Evolutionary conservation across 2,329 filamentous ascomycete genomes (phyloP).

Genomic region (Aurifilum marmelostoma): DNA sequence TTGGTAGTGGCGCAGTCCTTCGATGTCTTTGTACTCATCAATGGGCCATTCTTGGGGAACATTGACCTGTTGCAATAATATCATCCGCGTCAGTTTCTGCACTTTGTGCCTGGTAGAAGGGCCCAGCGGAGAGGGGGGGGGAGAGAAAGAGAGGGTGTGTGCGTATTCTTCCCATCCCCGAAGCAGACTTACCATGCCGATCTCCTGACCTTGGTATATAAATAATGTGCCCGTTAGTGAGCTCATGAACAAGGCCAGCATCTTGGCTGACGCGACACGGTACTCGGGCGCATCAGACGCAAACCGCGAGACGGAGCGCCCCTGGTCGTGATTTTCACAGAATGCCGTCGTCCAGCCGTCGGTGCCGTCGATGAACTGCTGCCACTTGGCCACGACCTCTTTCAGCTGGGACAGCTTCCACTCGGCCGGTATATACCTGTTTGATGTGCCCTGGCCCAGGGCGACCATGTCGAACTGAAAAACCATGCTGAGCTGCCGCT

Average conservation of each 20-base stretch:
- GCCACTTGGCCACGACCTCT: conserved; percentile 51
- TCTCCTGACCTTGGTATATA: conserved; percentile 64
- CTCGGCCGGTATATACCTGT: conserved; percentile 56
- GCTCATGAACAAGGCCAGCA: conserved; percentile 54
- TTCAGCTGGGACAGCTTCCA: conserved; percentile 55
- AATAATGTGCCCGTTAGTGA: conserved; percentile 58
- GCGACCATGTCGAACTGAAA: conserved; percentile 70
- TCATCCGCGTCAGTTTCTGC: conserved; percentile 19
- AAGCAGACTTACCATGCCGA: conserved; percentile 49
- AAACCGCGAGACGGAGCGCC: conserved; percentile 58
- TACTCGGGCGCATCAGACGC: conserved; percentile 48
- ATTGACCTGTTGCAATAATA: conserved; percentile 43
- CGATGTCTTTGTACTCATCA: conserved; percentile 53
- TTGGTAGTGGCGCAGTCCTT: conserved; percentile 52
- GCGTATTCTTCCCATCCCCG: background rate
- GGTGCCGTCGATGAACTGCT: conserved; percentile 54
- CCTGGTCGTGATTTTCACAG: conserved; percentile 67
- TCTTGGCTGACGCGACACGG: conserved; percentile 52
- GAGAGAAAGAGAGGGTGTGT: no score
- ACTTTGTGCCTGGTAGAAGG: background rate
- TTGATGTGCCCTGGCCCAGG: conserved; percentile 55
- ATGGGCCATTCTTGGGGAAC: conserved; percentile 53
- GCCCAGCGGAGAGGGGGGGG: background rate
- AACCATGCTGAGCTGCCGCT: conserved; percentile 69
- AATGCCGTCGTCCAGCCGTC: conserved; percentile 64